Conservation (phyloP, 768 basidiomycete genomes). For the Russula compacta region DNA sequence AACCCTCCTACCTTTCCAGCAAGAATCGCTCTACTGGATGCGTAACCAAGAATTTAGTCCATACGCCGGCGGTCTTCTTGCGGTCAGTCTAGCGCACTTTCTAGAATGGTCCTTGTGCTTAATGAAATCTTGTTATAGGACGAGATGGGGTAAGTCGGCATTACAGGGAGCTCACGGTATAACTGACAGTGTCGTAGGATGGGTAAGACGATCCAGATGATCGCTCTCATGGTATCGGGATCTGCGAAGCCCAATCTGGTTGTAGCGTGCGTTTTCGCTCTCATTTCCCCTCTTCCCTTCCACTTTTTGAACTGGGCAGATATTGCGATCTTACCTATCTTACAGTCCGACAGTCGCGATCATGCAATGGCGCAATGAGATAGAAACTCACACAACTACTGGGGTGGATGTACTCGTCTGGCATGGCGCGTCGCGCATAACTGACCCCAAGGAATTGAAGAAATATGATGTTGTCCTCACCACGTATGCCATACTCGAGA, state of each 20-base stretch:
- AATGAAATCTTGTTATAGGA: constrained; percentile 40
- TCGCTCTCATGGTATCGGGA: constrained; percentile 79
- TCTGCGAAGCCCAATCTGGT: constrained; percentile 77
- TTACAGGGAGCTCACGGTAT: constrained; percentile 1
- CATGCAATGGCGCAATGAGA: constrained; percentile 91
- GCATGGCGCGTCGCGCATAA: constrained; percentile 75
- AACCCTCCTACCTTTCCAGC: constrained; percentile 87
- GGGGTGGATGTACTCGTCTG: constrained; percentile 83
- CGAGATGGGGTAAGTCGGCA: constrained; percentile 71
- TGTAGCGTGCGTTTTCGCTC: constrained; percentile 58
- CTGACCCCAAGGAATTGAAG: constrained; percentile 55
- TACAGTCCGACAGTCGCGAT: constrained; percentile 43
- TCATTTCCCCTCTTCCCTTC: background rate
- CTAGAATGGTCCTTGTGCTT: background rate
- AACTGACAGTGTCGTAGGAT: constrained; percentile 40
- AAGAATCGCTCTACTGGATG: constrained; percentile 95
- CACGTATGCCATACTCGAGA: constrained; percentile 83
- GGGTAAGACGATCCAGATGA: constrained; percentile 97
- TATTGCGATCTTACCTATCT: background rate
- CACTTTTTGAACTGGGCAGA: background rate
- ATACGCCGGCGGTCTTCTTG: constrained; percentile 90
- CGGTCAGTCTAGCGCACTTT: constrained; percentile 39
- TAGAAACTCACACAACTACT: constrained; percentile 74
- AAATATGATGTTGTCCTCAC: constrained; percentile 87
- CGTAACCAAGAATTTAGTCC: constrained; percentile 77